These are phyloP conservation scores for Sphaerulina musiva DNA, from an alignment of 2,329 filamentous ascomycete species.

Conservation along the genomic window DNA sequence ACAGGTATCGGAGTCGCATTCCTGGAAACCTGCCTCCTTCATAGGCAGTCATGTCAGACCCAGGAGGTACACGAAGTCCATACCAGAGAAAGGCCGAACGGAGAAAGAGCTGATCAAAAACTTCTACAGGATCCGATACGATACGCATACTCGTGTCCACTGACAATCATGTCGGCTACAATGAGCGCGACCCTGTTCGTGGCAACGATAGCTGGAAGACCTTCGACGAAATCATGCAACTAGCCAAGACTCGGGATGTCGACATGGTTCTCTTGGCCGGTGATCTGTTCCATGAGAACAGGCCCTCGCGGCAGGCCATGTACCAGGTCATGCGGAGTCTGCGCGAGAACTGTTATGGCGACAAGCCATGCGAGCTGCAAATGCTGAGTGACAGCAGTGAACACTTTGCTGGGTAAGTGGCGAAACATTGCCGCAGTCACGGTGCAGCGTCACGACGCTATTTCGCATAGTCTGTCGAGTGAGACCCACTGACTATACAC, in stretches of 20 bases:
- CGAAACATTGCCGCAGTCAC: not conserved
- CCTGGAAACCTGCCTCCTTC: not conserved
- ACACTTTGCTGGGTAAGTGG: conserved; percentile 56
- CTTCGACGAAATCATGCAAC: conserved; percentile 89
- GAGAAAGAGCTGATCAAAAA: conserved; percentile 7
- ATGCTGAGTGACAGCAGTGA: conserved; percentile 89
- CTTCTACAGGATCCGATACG: conserved; percentile 60
- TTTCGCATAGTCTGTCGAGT: not conserved
- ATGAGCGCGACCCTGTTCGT: conserved; percentile 87
- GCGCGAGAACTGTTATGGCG: conserved; percentile 85
- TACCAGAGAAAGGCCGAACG: conserved; percentile 2
- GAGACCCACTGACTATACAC: conserved; percentile 8
- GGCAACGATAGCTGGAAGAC: conserved; percentile 95
- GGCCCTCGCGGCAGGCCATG: conserved; percentile 89
- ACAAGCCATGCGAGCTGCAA: conserved; percentile 91
- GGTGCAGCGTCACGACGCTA: not conserved
- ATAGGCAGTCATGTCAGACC: conserved; percentile 4
- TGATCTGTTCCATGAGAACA: conserved; percentile 97
- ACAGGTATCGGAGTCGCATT: not conserved
- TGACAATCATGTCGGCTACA: conserved; percentile 96
- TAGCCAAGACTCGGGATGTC: conserved; percentile 81
- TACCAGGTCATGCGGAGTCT: conserved; percentile 96
- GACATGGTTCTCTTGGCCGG: conserved; percentile 96
- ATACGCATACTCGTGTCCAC: conserved; percentile 92
- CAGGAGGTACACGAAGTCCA: conserved; percentile 6